Conservation (phyloP, 208 protist species). For the Leishmania braziliensis region DNA sequence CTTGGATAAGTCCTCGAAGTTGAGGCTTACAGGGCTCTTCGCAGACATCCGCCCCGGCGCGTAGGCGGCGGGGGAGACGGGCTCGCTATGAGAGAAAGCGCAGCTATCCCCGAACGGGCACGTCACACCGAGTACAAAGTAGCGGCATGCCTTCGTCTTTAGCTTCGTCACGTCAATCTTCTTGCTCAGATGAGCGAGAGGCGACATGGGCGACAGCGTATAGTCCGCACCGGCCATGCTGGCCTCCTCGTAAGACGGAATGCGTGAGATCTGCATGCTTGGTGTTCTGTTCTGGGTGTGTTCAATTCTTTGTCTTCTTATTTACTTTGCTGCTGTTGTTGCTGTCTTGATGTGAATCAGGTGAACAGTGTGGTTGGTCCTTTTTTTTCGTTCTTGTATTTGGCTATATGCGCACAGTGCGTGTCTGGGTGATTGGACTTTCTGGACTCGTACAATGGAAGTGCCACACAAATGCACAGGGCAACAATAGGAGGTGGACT, state of each 20-base stretch:
- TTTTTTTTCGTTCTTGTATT: background rate
- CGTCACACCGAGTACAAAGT: slow-evolving; percentile 61
- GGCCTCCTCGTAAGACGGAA: slow-evolving; percentile 41
- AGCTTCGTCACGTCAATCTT: slow-evolving; percentile 86
- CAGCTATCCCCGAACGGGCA: slow-evolving; percentile 87
- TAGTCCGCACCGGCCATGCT: slow-evolving; percentile 33
- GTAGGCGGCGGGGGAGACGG: slow-evolving; percentile 25
- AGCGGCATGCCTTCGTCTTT: slow-evolving; percentile 89
- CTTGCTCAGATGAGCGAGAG: slow-evolving; percentile 29
- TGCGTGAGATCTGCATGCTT: slow-evolving; percentile 27
- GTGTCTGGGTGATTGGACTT: too few relatives aligned
- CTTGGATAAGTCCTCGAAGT: slow-evolving; percentile 35
- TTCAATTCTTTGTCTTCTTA: background rate
- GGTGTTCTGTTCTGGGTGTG: background rate
- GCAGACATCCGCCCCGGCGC: slow-evolving; percentile 10
- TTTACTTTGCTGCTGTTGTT: background rate
- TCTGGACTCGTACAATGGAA: background rate
- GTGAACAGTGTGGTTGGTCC: background rate
- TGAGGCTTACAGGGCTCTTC: slow-evolving; percentile 23
- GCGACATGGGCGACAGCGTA: slow-evolving; percentile 31
- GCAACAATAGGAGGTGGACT: background rate
- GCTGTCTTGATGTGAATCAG: background rate
- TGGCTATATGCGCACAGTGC: too few relatives aligned
- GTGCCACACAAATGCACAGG: background rate
- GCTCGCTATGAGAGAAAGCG: slow-evolving; percentile 86